Evolutionary conservation across 805 yeast genomes (phyloP).

Genomic region (Peterozyma xylosa): DNA sequence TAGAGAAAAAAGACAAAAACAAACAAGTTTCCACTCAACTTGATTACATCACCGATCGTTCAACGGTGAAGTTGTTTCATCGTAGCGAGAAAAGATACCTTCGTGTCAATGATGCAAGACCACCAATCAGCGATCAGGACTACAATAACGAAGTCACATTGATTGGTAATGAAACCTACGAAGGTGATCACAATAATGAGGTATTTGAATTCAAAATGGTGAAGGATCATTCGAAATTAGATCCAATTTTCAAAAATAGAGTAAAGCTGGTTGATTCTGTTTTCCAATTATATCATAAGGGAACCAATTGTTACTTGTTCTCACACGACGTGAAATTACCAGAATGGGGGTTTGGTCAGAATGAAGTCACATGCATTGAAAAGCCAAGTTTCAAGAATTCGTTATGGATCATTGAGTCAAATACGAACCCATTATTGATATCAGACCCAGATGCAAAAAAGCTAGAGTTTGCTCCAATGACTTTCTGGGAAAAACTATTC

Average conservation of each 20-base stretch:
- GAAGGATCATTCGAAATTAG: constrained; percentile 26
- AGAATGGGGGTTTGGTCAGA: constrained; percentile 78
- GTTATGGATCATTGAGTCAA: constrained; percentile 67
- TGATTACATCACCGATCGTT: constrained; percentile 33
- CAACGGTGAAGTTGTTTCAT: constrained; percentile 66
- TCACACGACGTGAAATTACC: constrained; percentile 74
- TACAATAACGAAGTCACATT: constrained; percentile 80
- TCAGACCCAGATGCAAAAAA: constrained; percentile 22
- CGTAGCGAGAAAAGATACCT: constrained; percentile 57
- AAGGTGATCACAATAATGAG: constrained; percentile 57
- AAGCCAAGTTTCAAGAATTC: constrained; percentile 63
- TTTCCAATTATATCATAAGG: constrained; percentile 61
- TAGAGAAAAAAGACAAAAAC: constrained; percentile 40
- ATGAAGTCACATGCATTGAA: constrained; percentile 82
- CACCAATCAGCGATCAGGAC: constrained; percentile 88
- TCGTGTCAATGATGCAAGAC: constrained; percentile 62
- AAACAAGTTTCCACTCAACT: constrained; percentile 23
- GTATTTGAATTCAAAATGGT: constrained; percentile 57
- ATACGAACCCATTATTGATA: constrained; percentile 43
- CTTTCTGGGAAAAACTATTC: constrained; percentile 41
- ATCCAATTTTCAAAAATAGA: constrained; percentile 23
- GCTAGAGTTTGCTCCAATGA: constrained; percentile 22
- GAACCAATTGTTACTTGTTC: constrained; percentile 61
- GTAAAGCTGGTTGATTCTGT: constrained; percentile 55
- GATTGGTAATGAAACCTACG: constrained; percentile 52